Evolutionary conservation across 2,329 filamentous ascomycete species (phyloP).

Genomic region (Erysiphe pulchra): DNA sequence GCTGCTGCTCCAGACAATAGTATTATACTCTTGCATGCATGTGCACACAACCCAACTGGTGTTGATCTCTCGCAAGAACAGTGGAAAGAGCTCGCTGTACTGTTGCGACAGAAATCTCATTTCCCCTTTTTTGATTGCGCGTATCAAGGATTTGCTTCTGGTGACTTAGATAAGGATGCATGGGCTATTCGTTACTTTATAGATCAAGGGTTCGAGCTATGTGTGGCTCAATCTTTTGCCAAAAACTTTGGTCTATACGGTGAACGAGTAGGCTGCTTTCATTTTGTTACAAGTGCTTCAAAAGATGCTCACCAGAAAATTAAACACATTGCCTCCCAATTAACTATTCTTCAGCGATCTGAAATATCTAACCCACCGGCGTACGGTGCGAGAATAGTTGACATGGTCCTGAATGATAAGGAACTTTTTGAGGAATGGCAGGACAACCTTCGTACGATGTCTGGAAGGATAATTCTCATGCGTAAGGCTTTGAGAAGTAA

Average conservation of each 20-base stretch:
- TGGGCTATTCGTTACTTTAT: conserved; percentile 89
- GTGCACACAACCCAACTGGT: conserved; percentile 93
- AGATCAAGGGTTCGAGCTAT: conserved; percentile 69
- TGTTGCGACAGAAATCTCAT: conserved; percentile 55
- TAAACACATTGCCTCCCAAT: conserved; percentile 53
- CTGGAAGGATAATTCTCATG: conserved; percentile 85
- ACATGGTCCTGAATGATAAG: conserved; percentile 58
- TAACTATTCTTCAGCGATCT: conserved; percentile 81
- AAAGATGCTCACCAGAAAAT: conserved; percentile 34
- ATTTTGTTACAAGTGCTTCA: conserved; percentile 57
- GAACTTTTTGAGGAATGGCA: conserved; percentile 70
- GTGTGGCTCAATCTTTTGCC: conserved; percentile 80
- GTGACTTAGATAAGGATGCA: conserved; percentile 60
- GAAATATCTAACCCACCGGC: conserved; percentile 95
- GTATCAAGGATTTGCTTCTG: conserved; percentile 94
- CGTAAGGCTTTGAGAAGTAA: conserved; percentile 50
- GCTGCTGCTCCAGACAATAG: conserved; percentile 48
- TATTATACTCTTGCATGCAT: conserved; percentile 79
- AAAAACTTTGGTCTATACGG: conserved; percentile 98
- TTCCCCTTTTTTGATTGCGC: conserved; percentile 98
- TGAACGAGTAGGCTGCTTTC: conserved; percentile 87
- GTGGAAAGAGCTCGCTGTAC: conserved; percentile 67
- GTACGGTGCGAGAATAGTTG: conserved; percentile 77
- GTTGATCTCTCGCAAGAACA: conserved; percentile 85
- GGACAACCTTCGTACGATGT: conserved; percentile 77